phyloP scores from a whole-genome alignment of 768 basidiomycete genomes.

The Ramaria sp. region DNA sequence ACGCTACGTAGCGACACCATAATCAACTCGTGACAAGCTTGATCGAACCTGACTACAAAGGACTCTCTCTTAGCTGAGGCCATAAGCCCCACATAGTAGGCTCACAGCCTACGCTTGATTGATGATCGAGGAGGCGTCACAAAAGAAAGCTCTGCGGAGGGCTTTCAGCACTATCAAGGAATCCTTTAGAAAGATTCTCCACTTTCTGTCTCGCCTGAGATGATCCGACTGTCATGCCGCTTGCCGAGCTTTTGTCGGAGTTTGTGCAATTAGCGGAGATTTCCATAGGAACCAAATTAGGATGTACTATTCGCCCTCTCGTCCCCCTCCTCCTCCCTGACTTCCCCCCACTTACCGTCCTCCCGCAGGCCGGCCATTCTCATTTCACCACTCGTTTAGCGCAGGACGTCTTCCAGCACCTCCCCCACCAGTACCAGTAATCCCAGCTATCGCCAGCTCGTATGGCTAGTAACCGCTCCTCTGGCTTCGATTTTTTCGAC shows the following conservation, averaged over 20 bases:
- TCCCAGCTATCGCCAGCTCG: not conserved
- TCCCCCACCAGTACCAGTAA: not conserved
- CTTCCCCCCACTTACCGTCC: not conserved
- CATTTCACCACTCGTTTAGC: not conserved
- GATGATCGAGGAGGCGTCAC: too few species aligned
- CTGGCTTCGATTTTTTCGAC: slow-evolving; percentile 64
- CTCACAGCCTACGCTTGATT: too few species aligned
- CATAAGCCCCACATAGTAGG: too few species aligned
- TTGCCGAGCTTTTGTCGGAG: not conserved
- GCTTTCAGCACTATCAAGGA: too few species aligned
- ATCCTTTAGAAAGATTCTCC: too few species aligned
- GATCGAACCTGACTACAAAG: too few species aligned
- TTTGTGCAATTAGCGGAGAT: not conserved
- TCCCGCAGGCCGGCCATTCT: not conserved
- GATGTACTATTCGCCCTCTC: not conserved
- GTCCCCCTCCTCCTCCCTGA: not conserved
- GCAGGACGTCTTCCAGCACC: slow-evolving; percentile 1
- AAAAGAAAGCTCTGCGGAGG: too few species aligned
- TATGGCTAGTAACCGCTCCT: slow-evolving; percentile 37
- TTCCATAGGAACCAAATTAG: too few species aligned
- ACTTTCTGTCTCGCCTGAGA: too few species aligned
- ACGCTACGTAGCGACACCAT: too few species aligned
- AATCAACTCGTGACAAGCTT: too few species aligned
- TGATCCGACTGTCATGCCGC: not conserved
- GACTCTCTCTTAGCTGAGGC: too few species aligned